Conservation (phyloP, 164 flowering plant genomes). For the Vitis riparia region DNA sequence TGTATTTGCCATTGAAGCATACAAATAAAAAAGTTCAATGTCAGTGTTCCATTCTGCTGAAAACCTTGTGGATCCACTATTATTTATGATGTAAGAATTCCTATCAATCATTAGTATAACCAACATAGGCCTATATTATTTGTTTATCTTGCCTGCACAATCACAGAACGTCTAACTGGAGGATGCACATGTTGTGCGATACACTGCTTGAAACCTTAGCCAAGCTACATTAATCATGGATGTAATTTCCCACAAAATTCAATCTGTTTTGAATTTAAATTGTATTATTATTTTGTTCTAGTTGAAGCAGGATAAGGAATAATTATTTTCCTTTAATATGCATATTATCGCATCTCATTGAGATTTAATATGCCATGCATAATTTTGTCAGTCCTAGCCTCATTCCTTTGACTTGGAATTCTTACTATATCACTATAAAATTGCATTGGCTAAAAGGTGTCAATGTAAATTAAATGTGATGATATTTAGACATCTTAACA, state of each 20-base stretch:
- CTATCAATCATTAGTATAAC: no score
- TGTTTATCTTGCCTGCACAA: no score
- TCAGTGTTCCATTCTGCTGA: no score
- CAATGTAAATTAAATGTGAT: neutral
- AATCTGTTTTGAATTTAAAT: neutral
- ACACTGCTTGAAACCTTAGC: neutral
- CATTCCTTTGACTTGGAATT: neutral
- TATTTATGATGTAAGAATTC: no score
- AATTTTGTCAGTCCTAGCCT: neutral
- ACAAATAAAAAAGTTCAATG: no score
- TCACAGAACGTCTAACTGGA: no score
- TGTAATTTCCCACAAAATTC: neutral
- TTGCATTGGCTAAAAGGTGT: neutral
- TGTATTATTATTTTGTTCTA: neutral
- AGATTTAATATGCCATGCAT: neutral
- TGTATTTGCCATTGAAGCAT: neutral
- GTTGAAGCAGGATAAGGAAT: neutral
- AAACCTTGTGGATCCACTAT: no score
- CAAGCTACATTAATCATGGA: neutral
- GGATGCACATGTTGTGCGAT: neutral
- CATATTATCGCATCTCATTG: neutral
- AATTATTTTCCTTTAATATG: neutral
- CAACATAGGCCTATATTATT: no score
- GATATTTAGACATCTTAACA: neutral
- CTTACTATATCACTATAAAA: neutral